These are phyloP conservation scores for Lathyrus oleraceus DNA, from an alignment of 306 rosid genomes.

Conservation along the genomic window DNA sequence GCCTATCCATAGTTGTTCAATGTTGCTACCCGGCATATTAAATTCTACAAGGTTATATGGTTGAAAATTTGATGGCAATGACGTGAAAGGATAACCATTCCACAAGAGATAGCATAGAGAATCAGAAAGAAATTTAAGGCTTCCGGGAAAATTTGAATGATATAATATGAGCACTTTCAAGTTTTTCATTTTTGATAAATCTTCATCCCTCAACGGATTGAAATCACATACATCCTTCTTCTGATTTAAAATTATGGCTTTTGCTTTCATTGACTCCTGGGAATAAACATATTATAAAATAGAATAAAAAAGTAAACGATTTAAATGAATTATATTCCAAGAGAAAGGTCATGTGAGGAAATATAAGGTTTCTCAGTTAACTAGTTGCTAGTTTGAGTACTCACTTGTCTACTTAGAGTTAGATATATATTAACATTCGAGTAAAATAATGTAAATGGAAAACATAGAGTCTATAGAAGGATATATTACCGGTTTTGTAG, in stretches of 20 bases:
- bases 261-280: neutral
- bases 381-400: too few relatives aligned
- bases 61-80: neutral
- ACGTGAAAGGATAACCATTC: neutral
- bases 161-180: conserved; percentile 11
- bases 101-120: neutral
- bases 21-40: neutral
- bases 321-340: neutral
- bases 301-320: neutral
- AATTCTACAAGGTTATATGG: neutral
- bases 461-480: neutral
- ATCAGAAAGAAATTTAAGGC: neutral
- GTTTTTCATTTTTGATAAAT: neutral
- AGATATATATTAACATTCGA: too few relatives aligned
- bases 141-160: neutral
- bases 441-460: neutral
- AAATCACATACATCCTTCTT: neutral
- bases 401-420: too few relatives aligned
- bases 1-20: neutral
- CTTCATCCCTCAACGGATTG: neutral
- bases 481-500: neutral
- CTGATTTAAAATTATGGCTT: conserved; percentile 27
- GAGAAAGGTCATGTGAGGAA: too few relatives aligned
- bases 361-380: too few relatives aligned
- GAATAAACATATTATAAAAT: neutral